Conservation (phyloP, 2,329 filamentous ascomycete genomes). For the Fusarium sp. region DNA sequence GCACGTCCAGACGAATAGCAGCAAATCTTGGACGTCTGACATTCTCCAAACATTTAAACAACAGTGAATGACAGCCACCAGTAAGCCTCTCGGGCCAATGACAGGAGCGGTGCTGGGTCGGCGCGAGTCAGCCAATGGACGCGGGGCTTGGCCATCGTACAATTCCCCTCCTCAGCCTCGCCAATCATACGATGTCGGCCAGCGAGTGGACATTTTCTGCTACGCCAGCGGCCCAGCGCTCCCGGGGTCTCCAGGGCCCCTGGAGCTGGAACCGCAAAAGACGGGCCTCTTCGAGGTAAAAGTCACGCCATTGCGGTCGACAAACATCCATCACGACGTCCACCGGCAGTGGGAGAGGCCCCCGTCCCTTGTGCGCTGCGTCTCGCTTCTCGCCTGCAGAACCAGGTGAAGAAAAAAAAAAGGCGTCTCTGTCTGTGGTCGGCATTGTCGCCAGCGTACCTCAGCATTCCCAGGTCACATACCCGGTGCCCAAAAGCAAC, state of each 20-base stretch:
- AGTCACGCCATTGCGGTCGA: constrained; percentile 47
- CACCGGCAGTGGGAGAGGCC: constrained; percentile 38
- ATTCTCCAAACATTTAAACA: constrained; percentile 25
- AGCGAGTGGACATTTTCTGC: constrained; percentile 43
- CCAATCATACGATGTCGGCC: constrained; percentile 53
- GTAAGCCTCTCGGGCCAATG: constrained; percentile 20
- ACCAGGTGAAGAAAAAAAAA: constrained; percentile 9
- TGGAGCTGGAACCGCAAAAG: constrained; percentile 39
- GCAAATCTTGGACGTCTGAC: constrained; percentile 13
- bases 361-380: constrained; percentile 17
- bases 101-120: constrained; percentile 17
- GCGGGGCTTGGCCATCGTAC: constrained; percentile 45
- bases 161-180: constrained; percentile 53
- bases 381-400: constrained; percentile 35
- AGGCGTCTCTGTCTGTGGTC: constrained; percentile 5
- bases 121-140: constrained; percentile 38
- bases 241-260: constrained; percentile 42
- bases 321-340: constrained; percentile 47
- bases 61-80: constrained; percentile 23
- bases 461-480: constrained; percentile 28
- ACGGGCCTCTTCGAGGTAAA: constrained; percentile 42
- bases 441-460: constrained; percentile 22
- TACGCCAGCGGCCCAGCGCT: constrained; percentile 44
- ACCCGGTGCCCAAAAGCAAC: constrained; percentile 20
- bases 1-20: constrained; percentile 22